Base-by-base conservation (phyloP, 371 early-diverging fungal genomes). In the Lichtheimia ornata region DNA sequence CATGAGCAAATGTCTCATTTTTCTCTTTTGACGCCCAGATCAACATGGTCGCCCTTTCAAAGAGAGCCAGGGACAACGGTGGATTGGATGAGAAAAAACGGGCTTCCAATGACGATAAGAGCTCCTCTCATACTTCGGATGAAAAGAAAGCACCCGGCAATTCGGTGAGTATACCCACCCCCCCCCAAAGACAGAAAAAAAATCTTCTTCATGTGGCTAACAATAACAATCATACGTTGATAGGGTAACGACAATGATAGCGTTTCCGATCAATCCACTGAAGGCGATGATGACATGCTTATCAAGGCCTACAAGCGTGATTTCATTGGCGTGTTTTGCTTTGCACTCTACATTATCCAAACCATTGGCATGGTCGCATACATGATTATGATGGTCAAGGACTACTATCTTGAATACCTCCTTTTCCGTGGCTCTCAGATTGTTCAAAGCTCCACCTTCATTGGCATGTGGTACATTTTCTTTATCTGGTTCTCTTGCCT, bases 401-500 rank as follows among this genome's bases (percentile, higher is more conserved):
- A 78, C 50, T 78, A 75, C 20, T 78, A 78, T 53, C 52, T 66
- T 12, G 58, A 64, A 40, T 75, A 73, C 24, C 20, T 44, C 3
- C 52, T 64, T 6, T 78, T 78, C 54, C 63, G 71, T 17, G 79
- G 79, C 0, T 45, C 56, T 43, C 65, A 56, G 6, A 42, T 66
- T 22, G 69, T 77, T 6, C 79, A 25, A 83, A 59, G 73, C 3
- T 71, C 71, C 57, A 9, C 85, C 44, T 90, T 89, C 59, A 81
- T 85, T 54, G 75, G 86, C 27, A 74, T 88, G 17, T 91, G 92
- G 92, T 87, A 88, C 58, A 54, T 89, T 55, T 66, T 82, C 9
- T 81, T 79, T 2, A 63, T 86, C 24, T 90, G 90, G 92, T 80
- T 89, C 60, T 65, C 79, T 14, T 52, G 64, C 11, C 61, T 89